These are phyloP conservation scores for Agapanthus africanus DNA, from an alignment of 106 monocot genomes.

Conservation along the genomic window DNA sequence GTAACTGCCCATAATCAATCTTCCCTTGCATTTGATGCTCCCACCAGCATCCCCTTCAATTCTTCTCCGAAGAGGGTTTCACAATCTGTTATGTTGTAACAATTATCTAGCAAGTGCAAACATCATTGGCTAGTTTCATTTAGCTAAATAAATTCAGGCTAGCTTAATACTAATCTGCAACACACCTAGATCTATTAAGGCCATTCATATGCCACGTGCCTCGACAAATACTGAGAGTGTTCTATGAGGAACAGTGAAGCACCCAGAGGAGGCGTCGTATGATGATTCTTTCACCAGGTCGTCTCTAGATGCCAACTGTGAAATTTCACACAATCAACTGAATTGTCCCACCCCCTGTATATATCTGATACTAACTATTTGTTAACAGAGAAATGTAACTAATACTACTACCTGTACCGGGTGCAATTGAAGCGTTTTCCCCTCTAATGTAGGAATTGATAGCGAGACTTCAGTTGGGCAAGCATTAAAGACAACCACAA, in stretches of 20 bases:
- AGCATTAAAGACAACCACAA: constrained; percentile 64
- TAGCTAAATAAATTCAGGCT: background rate
- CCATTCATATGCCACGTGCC: constrained; percentile 14
- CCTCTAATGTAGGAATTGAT: constrained; percentile 30
- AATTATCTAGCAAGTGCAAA: too few species aligned
- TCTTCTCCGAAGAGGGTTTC: too few species aligned
- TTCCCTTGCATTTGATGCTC: too few species aligned
- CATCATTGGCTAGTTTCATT: background rate
- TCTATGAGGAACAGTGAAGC: constrained; percentile 57
- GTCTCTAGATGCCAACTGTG: constrained; percentile 63
- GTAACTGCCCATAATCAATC: too few species aligned
- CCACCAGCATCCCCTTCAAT: too few species aligned
- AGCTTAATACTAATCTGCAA: too few species aligned
- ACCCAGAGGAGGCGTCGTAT: constrained; percentile 36
- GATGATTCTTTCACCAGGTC: constrained; percentile 34
- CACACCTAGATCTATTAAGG: too few species aligned
- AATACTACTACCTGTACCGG: constrained; percentile 57
- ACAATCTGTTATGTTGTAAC: too few species aligned
- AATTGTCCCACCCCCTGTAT: background rate
- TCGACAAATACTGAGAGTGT: constrained; percentile 74
- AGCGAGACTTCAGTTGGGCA: constrained; percentile 51
- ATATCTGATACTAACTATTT: background rate
- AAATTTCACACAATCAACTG: background rate
- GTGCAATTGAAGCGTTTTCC: constrained; percentile 52
- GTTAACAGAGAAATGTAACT: background rate